Conservation (phyloP, 1,284 basidiomycete genomes). For the Cutaneotrichosporon cavernicola region DNA sequence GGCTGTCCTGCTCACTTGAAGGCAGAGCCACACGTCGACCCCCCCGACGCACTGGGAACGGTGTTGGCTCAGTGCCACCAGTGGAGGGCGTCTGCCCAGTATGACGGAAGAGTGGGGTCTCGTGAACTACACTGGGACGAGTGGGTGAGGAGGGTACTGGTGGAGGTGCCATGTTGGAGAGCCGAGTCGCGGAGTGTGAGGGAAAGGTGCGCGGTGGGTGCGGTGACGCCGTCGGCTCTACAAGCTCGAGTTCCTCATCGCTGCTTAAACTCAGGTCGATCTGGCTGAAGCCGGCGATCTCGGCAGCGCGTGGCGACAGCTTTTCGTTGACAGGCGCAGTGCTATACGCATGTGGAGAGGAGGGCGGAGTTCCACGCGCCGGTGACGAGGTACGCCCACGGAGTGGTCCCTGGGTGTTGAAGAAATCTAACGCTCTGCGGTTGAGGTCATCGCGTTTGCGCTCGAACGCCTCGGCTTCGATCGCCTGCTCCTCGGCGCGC, state of each 20-base stretch:
- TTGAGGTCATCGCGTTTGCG: slow-evolving; percentile 20
- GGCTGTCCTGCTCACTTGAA: slow-evolving; percentile 15
- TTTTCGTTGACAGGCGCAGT: background rate
- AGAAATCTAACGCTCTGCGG: slow-evolving; percentile 40
- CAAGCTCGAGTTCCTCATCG: slow-evolving; percentile 16
- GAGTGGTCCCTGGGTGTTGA: slow-evolving; percentile 33
- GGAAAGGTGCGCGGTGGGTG: background rate
- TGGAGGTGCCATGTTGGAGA: slow-evolving; percentile 18
- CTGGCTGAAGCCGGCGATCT: slow-evolving; percentile 47
- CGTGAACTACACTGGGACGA: background rate
- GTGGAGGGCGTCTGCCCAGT: background rate
- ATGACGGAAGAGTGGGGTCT: slow-evolving; percentile 6
- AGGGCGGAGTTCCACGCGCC: slow-evolving; percentile 2
- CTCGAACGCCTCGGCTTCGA: slow-evolving; percentile 9
- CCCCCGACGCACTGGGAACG: slow-evolving; percentile 13
- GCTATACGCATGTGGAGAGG: slow-evolving; percentile 4
- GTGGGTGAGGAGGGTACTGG: slow-evolving; percentile 12
- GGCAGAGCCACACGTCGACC: background rate
- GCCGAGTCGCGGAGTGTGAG: background rate
- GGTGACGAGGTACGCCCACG: slow-evolving; percentile 19
- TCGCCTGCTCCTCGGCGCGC: slow-evolving; percentile 8
- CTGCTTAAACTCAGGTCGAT: slow-evolving; percentile 34
- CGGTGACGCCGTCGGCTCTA: background rate
- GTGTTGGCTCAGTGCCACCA: slow-evolving; percentile 9
- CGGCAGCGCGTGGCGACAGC: slow-evolving; percentile 39